A percentile compares a stretch with the other conserved stretches of the same genome.
phyloP scores from a whole-genome alignment of 768 basidiomycete genomes.

The Mycena belliarum region DNA sequence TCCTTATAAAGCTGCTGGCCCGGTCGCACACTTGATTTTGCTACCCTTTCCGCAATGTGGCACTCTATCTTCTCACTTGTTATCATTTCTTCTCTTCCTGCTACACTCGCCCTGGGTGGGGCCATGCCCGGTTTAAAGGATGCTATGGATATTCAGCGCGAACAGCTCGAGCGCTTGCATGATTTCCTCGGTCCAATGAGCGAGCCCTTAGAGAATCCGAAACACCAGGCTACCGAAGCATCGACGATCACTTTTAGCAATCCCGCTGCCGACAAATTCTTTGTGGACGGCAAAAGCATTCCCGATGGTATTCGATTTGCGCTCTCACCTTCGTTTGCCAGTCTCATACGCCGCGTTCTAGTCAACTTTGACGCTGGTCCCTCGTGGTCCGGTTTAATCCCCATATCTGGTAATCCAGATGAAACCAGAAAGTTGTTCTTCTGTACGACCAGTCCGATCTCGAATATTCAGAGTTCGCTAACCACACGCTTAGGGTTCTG shows the following conservation, averaged over 20 bases:
- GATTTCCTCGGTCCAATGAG: constrained; percentile 37
- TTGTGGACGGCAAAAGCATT: constrained; percentile 48
- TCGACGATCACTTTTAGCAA: constrained; percentile 61
- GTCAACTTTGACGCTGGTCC: constrained; percentile 71
- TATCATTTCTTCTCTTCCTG: constrained; percentile 1
- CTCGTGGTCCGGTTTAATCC: constrained; percentile 68
- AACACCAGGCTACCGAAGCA: constrained; percentile 41
- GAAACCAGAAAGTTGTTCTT: constrained; percentile 65
- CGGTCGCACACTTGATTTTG: not conserved
- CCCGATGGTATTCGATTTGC: constrained; percentile 39
- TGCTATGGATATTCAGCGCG: constrained; percentile 46
- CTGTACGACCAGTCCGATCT: constrained; percentile 21
- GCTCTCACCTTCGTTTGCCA: not conserved
- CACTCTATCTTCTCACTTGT: constrained; percentile 9
- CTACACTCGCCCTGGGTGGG: constrained; percentile 27
- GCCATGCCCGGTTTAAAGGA: constrained; percentile 43
- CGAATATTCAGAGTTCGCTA: not conserved
- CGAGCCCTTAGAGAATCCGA: constrained; percentile 15
- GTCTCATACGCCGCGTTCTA: not conserved
- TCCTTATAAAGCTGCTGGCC: constrained; percentile 7
- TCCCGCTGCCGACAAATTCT: constrained; percentile 53
- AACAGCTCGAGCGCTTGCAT: constrained; percentile 42
- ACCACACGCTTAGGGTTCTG: constrained; percentile 54
- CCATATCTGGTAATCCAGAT: constrained; percentile 55
- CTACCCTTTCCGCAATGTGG: constrained; percentile 14